phyloP scores from a whole-genome alignment of 495 filamentous ascomycete species.

The Hypoxylon trugodes region DNA sequence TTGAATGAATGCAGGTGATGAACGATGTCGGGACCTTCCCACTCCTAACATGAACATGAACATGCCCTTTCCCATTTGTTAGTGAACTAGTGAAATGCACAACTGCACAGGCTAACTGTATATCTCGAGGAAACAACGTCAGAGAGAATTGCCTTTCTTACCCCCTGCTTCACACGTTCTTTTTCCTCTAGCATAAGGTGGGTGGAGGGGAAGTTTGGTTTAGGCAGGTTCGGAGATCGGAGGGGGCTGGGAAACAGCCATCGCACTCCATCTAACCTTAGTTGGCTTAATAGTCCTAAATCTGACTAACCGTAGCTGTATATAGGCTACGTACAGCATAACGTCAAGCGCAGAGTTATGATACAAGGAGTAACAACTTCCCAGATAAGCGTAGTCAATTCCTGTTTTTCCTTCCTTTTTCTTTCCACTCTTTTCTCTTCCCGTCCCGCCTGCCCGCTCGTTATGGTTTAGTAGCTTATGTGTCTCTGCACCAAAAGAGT shows the following conservation, averaged over 20 bases:
- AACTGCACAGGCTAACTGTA: too few relatives aligned
- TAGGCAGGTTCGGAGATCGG: slow-evolving; percentile 15
- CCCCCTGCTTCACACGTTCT: slow-evolving; percentile 1
- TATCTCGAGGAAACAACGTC: slow-evolving; percentile 37
- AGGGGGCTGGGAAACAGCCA: slow-evolving; percentile 21
- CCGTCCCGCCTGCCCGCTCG: background rate
- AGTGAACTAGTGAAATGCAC: background rate
- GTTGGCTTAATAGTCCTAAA: slow-evolving; percentile 20
- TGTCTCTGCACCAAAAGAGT: too few relatives aligned
- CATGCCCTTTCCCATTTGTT: background rate
- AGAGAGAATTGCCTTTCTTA: slow-evolving; percentile 20
- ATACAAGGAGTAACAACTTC: slow-evolving; percentile 21
- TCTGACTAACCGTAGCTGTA: background rate
- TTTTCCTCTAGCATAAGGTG: background rate
- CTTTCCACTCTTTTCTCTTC: background rate
- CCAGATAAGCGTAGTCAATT: slow-evolving; percentile 28
- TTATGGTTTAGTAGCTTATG: too few relatives aligned
- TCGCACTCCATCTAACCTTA: slow-evolving; percentile 23
- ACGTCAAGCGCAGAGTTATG: slow-evolving; percentile 22
- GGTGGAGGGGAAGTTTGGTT: background rate
- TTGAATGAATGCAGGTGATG: background rate
- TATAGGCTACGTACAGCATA: slow-evolving; percentile 20
- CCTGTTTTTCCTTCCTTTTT: slow-evolving; percentile 1
- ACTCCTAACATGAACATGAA: too few relatives aligned
- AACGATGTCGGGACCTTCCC: slow-evolving; percentile 12